Evolutionary conservation across 2,329 filamentous ascomycete species (phyloP), one percentile per base, ranked within the genome.

Genomic region (Pseudonectria buxi): DNA sequence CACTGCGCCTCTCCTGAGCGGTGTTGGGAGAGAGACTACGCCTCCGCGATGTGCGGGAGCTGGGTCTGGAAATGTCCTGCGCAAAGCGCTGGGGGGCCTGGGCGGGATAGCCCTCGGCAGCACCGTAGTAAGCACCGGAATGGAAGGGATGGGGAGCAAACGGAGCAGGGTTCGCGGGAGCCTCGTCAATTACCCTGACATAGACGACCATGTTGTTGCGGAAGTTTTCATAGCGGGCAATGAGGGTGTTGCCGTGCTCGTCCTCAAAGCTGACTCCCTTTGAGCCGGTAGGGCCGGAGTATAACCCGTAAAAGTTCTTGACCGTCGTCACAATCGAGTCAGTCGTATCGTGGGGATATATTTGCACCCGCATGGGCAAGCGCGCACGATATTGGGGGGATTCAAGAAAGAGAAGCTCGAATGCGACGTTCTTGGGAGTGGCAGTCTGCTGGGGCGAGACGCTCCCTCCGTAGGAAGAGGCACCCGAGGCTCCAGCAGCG

Each of bases 241-340:
- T 96, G 55, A 98, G 78, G 42, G 85, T 94, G 55, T 85, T 90
- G 54, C 86, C 87, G 53, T 83, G 71, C 46, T 86, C 78, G 61
- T 96, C 90, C 65, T 96, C 90, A 56, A 98, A 96, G 65, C 87
- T 94, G 56, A 98, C 83, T 47, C 92, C 89, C 58, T 82, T 82
- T 49, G 78, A 78, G 50, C 78, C 75, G 44, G 65, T 65, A 25
- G 72, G 70, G 43, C 77, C 81, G 47, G 90, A 86, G 61, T 95
- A 95, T 49, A 98, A 75, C 42, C 92, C 92, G 59, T 95, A 96
- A 68, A 96, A 96, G 70, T 95, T 96, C 74, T 95, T 96, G 56
- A 96, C 90, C 2, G 92, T 96, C 11, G 88, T 92, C 46, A 96
- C 86, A 65, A 98, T 98, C 25, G 89, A 95, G 58, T 96, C 90